Conservation (phyloP, 495 filamentous ascomycete genomes). For the Lasiosphaeria ovina region DNA sequence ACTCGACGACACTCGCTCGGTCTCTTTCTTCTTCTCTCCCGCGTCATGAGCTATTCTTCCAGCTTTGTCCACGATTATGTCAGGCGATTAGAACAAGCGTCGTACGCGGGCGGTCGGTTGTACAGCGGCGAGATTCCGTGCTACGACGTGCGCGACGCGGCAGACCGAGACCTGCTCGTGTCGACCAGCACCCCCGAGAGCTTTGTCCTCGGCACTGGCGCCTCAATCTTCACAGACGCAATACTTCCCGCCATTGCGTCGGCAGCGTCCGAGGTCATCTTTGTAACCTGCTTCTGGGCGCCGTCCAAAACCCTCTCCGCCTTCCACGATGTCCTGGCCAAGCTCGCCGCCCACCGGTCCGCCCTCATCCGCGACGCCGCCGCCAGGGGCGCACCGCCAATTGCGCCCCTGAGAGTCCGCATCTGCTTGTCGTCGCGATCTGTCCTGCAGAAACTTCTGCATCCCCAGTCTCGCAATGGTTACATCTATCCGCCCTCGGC, state of each 20-base stretch:
- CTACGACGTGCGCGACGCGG: conserved; percentile 22
- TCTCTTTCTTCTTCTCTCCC: background rate
- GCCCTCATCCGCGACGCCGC: conserved; percentile 16
- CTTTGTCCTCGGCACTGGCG: conserved; percentile 59
- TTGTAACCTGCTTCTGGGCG: conserved; percentile 80
- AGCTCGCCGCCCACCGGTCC: conserved; percentile 47
- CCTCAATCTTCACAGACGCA: conserved; percentile 48
- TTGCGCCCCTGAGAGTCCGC: conserved; percentile 20
- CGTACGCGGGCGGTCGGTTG: background rate
- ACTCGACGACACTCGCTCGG: background rate
- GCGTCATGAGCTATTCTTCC: conserved; percentile 11
- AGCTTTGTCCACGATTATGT: conserved; percentile 28
- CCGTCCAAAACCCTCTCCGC: conserved; percentile 51
- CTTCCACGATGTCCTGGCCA: conserved; percentile 47
- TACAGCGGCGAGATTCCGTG: conserved; percentile 19
- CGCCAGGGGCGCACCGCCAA: conserved; percentile 8
- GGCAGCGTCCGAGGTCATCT: conserved; percentile 60
- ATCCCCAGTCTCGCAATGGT: conserved; percentile 55
- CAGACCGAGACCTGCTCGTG: conserved; percentile 38
- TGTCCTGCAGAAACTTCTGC: conserved; percentile 66
- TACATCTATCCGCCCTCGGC: conserved; percentile 53
- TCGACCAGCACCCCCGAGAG: conserved; percentile 43
- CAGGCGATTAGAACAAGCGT: conserved; percentile 14
- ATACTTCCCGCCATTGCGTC: conserved; percentile 55
- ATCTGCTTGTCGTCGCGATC: conserved; percentile 64